Conservation (phyloP, 2,329 filamentous ascomycete species). For the Beauveria medogensis region DNA sequence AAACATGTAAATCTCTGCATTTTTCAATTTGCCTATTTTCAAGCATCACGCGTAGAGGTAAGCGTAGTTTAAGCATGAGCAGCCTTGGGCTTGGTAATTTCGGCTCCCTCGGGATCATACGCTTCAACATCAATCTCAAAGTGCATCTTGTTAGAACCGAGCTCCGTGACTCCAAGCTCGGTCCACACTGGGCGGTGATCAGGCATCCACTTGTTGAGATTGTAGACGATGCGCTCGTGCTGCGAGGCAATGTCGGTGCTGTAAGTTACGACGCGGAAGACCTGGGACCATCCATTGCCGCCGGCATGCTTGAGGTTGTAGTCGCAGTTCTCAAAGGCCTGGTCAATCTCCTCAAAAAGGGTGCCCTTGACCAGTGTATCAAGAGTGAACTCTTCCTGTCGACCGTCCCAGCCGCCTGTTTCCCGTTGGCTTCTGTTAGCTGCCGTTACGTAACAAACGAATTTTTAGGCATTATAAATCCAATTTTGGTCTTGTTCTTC, state of each 20-base stretch:
- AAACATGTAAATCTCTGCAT: constrained; percentile 25
- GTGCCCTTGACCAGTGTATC: background rate
- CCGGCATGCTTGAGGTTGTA: constrained; percentile 41
- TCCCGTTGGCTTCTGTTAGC: background rate
- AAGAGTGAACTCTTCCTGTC: background rate
- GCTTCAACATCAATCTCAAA: constrained; percentile 52
- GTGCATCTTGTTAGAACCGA: constrained; percentile 43
- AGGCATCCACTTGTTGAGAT: constrained; percentile 43
- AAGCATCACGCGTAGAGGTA: background rate
- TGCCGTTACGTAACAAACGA: background rate
- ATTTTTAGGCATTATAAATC: background rate
- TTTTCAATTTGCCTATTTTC: background rate
- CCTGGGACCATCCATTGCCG: constrained; percentile 48
- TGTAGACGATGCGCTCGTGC: constrained; percentile 33
- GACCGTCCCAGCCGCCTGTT: background rate
- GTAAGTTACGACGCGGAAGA: constrained; percentile 38
- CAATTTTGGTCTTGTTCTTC: too few relatives aligned
- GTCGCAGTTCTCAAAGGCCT: constrained; percentile 51
- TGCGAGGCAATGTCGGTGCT: constrained; percentile 31
- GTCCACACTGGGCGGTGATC: constrained; percentile 48
- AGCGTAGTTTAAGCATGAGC: background rate
- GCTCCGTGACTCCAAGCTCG: constrained; percentile 37
- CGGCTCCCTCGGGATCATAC: constrained; percentile 27
- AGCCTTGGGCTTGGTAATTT: background rate
- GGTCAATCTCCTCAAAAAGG: constrained; percentile 37